These are phyloP conservation scores for Lagerstroemia speciosa DNA, from an alignment of 345 rosid genomes.

Conservation along the genomic window DNA sequence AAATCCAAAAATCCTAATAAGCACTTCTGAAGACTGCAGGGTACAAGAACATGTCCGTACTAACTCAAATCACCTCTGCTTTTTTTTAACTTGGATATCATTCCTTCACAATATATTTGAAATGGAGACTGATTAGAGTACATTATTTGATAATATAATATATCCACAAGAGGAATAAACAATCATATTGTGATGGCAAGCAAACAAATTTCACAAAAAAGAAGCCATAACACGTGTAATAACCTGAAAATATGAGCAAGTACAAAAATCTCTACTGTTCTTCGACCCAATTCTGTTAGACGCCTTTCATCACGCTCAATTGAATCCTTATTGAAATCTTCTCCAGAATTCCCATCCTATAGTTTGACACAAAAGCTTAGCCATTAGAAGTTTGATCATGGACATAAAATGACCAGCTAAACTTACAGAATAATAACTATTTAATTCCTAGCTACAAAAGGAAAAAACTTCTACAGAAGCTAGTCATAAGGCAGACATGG, in stretches of 20 bases:
- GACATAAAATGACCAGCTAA: background rate
- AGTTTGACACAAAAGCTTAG: constrained; percentile 12
- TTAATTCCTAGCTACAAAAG: background rate
- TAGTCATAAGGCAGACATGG: background rate
- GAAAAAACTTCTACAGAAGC: background rate
- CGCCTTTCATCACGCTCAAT: constrained; percentile 82
- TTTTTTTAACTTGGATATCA: background rate
- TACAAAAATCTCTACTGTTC: constrained; percentile 84
- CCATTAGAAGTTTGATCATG: background rate
- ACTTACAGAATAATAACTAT: background rate
- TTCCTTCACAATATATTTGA: background rate
- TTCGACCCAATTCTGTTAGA: constrained; percentile 82
- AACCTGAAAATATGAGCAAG: constrained; percentile 90
- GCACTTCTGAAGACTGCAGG: background rate
- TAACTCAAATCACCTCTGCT: background rate
- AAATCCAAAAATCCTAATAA: background rate
- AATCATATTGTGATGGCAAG: background rate
- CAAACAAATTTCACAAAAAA: background rate
- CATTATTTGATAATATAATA: background rate
- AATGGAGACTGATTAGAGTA: background rate
- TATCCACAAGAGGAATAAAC: background rate
- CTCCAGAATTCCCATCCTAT: constrained; percentile 74
- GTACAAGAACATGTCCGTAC: background rate
- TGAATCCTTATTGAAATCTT: constrained; percentile 69
- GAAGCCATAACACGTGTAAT: background rate